A percentile compares a stretch with the other conserved stretches of the same genome.
phyloP scores from a whole-genome alignment of 2,329 filamentous ascomycete species.

The Cucurbitaria berberidis region DNA sequence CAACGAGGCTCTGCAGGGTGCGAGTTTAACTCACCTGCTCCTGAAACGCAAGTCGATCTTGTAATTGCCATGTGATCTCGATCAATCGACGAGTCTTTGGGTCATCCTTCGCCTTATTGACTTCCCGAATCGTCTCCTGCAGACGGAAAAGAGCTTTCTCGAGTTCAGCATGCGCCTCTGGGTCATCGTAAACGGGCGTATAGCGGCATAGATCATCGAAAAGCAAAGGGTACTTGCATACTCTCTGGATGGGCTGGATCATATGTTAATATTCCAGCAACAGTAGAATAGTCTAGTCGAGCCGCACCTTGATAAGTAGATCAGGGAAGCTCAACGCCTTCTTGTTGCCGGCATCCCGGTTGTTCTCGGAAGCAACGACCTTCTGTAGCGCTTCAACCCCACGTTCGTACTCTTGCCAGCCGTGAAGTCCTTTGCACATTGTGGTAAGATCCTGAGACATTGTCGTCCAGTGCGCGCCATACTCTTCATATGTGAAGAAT shows the following conservation, averaged over 20 bases:
- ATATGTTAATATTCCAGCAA: not conserved
- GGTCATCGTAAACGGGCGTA: constrained; percentile 85
- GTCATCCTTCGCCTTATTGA: constrained; percentile 85
- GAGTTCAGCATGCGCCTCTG: constrained; percentile 79
- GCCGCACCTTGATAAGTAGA: constrained; percentile 81
- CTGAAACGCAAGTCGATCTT: constrained; percentile 78
- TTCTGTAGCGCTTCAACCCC: constrained; percentile 84
- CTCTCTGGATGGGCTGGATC: constrained; percentile 81
- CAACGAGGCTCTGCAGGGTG: not conserved
- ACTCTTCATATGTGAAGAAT: constrained; percentile 90
- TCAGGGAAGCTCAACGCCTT: constrained; percentile 85
- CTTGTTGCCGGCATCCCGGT: constrained; percentile 65
- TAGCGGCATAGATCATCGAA: constrained; percentile 83
- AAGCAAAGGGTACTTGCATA: constrained; percentile 88
- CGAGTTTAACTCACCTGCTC: constrained; percentile 64
- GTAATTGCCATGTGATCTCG: constrained; percentile 83
- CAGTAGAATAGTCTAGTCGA: not conserved
- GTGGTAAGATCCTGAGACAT: constrained; percentile 79
- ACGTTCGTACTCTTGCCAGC: constrained; percentile 81
- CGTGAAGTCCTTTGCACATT: constrained; percentile 69
- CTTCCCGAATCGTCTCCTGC: constrained; percentile 75
- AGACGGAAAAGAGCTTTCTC: constrained; percentile 74
- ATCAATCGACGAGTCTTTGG: constrained; percentile 71
- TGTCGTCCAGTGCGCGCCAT: constrained; percentile 85
- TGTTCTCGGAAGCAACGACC: constrained; percentile 73